These are phyloP conservation scores for Zanthoxylum bungeanum DNA, from an alignment of 345 rosid species.

Conservation along the genomic window DNA sequence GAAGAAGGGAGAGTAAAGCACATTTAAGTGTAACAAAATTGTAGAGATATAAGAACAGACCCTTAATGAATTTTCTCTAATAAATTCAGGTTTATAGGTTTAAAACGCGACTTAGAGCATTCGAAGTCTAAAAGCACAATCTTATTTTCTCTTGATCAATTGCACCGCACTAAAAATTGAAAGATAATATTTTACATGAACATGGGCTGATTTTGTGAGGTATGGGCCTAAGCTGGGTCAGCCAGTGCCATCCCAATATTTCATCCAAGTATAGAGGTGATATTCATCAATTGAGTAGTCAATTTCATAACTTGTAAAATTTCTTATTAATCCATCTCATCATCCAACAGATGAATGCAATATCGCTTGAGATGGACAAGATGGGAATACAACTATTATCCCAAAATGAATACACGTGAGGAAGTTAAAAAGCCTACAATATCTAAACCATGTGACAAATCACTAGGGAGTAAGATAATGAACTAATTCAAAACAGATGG, in stretches of 20 bases:
- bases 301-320: not conserved
- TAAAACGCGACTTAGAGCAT: no score
- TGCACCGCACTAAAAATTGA: not conserved
- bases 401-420: not conserved
- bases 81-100: no score
- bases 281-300: not conserved
- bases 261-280: no score
- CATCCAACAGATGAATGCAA: not conserved
- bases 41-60: no score
- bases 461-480: not conserved
- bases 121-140: no score
- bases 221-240: not conserved
- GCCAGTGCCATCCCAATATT: no score
- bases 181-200: no score
- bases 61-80: no score
- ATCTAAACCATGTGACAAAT: not conserved
- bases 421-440: not conserved
- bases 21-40: no score
- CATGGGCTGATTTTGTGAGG: not conserved
- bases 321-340: not conserved
- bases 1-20: no score
- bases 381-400: not conserved
- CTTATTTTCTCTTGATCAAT: no score
- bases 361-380: not conserved
- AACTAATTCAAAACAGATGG: not conserved